A percentile compares a stretch with the other conserved stretches of the same genome.
Conservation (phyloP, 176 grass and related monocot species). For the Aegilops tauschii region DNA sequence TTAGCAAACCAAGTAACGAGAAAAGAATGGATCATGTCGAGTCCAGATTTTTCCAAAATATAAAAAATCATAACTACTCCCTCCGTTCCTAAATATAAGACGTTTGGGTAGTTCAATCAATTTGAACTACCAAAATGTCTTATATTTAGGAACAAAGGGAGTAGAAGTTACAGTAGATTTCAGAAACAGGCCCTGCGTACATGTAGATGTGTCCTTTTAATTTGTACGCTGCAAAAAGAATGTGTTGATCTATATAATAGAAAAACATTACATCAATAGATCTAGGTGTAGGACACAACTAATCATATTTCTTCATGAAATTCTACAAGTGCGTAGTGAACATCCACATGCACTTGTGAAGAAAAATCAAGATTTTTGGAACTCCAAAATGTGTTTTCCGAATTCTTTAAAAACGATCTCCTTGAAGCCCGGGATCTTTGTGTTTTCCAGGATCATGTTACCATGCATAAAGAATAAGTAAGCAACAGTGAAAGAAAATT, state of each 20-base stretch:
- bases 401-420: no score
- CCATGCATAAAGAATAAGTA: not conserved
- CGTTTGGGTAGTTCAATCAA: no score
- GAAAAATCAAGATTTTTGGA: no score
- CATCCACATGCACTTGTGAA: no score
- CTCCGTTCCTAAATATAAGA: no score
- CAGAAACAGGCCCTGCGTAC: not conserved
- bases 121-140: no score
- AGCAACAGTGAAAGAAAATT: not conserved
- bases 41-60: not conserved
- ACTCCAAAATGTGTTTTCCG: no score
- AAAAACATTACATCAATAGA: not conserved
- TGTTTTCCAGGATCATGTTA: no score
- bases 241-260: not conserved
- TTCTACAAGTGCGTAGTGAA: no score
- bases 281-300: not conserved
- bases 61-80: not conserved
- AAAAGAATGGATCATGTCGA: not conserved
- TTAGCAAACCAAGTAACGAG: not conserved
- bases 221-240: not conserved
- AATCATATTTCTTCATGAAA: not conserved
- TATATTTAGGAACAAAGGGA: no score
- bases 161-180: not conserved
- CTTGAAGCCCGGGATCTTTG: no score
- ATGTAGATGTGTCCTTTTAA: not conserved